Base-by-base conservation (phyloP, 306 rosid species). In the Ormosia semicastrata region DNA sequence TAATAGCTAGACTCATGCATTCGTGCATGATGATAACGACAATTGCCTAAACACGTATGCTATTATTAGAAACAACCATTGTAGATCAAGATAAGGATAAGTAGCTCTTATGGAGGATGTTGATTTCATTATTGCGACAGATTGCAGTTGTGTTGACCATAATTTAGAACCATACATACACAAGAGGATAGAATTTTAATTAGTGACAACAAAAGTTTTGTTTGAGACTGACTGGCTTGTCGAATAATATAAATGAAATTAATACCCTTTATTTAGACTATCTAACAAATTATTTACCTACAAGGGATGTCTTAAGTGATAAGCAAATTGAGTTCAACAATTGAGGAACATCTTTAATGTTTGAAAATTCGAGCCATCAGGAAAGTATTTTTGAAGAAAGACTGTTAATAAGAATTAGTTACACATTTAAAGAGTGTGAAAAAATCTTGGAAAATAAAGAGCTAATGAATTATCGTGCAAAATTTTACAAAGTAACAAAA, bases 11-110 rank as follows among this genome's bases (percentile, higher is more conserved):
- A 24, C 71, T 41, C 75, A 60, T 9, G n/a, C 79, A 67, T 47
- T 67, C 81, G 80, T 84, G 87, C 81, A 84, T 12, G 39, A 66
- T 67, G 84, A 79, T 69, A 59, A 60, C 36, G 86, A 74, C 87
- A 47, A 66, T 49, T 56, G 76, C 52, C 4, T 56, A 75, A 44
- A 65, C 74, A 81, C 52, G 67, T 3, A 81, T 64, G 67, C 67
- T 73, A 81, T 63, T 63, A 81, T 65, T 53, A 30, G 60, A 44
- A 81, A 66, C 76, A 75, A 82, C 81, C 77, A 58, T 56, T 37
- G 65, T 75, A 65, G 71, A 67, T 47, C 46, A 47, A 67, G 77
- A 75, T 67, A 82, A 82, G 34, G 85, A 66, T 57, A 57, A 75
- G 36, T 57, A 46, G 18, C 66, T 53, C 34, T 33, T 81, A 5